Evolutionary conservation across 495 filamentous ascomycete genomes (phyloP).

Genomic region (Xylaria palmicola): DNA sequence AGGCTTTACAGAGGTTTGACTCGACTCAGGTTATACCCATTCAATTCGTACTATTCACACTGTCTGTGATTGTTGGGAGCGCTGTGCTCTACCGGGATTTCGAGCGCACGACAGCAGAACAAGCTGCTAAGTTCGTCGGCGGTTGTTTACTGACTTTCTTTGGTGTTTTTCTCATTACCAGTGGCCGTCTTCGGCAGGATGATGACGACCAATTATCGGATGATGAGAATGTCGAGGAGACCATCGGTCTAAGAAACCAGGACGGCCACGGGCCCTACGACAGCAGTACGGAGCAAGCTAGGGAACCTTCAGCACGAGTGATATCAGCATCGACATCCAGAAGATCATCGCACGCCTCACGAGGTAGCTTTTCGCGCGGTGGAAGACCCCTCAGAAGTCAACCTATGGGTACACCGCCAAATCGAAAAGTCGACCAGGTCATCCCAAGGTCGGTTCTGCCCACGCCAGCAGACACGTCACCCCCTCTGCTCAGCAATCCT

Average conservation of each 20-base stretch:
- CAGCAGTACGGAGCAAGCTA: slow-evolving; percentile 3
- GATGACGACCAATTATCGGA: slow-evolving; percentile 55
- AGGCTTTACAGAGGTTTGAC: slow-evolving; percentile 89
- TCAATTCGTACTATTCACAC: slow-evolving; percentile 94
- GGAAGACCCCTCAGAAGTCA: background rate
- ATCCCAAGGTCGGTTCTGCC: slow-evolving; percentile 19
- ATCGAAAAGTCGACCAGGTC: slow-evolving; percentile 15
- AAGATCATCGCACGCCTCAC: slow-evolving; percentile 37
- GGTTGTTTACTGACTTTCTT: slow-evolving; percentile 90
- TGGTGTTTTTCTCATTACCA: slow-evolving; percentile 92
- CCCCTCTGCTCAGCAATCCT: slow-evolving; percentile 30
- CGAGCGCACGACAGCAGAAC: slow-evolving; percentile 66
- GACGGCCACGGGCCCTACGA: slow-evolving; percentile 22
- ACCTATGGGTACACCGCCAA: slow-evolving; percentile 18
- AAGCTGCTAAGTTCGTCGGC: slow-evolving; percentile 79
- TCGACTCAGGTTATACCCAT: slow-evolving; percentile 96
- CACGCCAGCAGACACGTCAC: slow-evolving; percentile 26
- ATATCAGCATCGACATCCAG: slow-evolving; percentile 30
- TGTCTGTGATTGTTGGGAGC: slow-evolving; percentile 92
- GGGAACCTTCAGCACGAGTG: slow-evolving; percentile 2
- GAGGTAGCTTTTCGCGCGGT: slow-evolving; percentile 31
- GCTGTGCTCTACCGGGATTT: slow-evolving; percentile 94
- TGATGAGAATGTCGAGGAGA: slow-evolving; percentile 53
- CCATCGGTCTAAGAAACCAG: slow-evolving; percentile 46
- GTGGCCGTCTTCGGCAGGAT: slow-evolving; percentile 51